Percentiles rank a stretch among this genome's conserved stretches.
Evolutionary conservation across 2,329 filamentous ascomycete species (phyloP).

Genomic region (Epichloe aotearoae): DNA sequence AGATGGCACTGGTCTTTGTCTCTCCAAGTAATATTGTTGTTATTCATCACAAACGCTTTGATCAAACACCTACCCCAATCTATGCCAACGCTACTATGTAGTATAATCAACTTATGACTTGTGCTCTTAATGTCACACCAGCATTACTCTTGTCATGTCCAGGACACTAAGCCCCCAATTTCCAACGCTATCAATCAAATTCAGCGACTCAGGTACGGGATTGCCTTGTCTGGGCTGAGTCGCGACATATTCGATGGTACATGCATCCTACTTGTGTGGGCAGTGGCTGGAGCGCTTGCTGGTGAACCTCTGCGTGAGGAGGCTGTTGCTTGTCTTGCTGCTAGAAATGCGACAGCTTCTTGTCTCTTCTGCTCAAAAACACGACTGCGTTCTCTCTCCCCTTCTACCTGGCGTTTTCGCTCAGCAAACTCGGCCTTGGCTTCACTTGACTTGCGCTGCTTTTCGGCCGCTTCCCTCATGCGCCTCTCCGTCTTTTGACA

Average conservation of each 20-base stretch:
- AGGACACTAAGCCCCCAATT: no score
- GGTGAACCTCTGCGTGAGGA: slow-evolving; percentile 19
- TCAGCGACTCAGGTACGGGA: background rate
- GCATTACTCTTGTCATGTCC: background rate
- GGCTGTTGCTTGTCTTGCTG: slow-evolving; percentile 12
- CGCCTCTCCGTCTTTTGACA: slow-evolving; percentile 33
- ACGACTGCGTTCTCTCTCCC: slow-evolving; percentile 38
- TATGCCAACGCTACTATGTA: no score
- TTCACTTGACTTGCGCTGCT: slow-evolving; percentile 27
- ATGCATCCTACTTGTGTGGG: slow-evolving; percentile 8
- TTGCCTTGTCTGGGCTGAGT: slow-evolving; percentile 7
- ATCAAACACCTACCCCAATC: no score
- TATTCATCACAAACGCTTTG: no score
- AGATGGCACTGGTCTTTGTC: no score
- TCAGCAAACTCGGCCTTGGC: slow-evolving; percentile 31
- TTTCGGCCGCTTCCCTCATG: slow-evolving; percentile 26
- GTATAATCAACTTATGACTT: no score
- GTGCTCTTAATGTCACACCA: no score
- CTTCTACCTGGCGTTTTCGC: slow-evolving; percentile 27
- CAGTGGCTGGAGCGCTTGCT: slow-evolving; percentile 12
- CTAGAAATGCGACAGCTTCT: slow-evolving; percentile 30
- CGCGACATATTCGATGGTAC: slow-evolving; percentile 4
- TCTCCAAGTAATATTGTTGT: no score
- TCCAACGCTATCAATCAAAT: no score
- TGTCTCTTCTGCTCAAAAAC: slow-evolving; percentile 35